These are phyloP conservation scores for Trametes cinnabarina DNA, from an alignment of 768 basidiomycete genomes.

Conservation along the genomic window DNA sequence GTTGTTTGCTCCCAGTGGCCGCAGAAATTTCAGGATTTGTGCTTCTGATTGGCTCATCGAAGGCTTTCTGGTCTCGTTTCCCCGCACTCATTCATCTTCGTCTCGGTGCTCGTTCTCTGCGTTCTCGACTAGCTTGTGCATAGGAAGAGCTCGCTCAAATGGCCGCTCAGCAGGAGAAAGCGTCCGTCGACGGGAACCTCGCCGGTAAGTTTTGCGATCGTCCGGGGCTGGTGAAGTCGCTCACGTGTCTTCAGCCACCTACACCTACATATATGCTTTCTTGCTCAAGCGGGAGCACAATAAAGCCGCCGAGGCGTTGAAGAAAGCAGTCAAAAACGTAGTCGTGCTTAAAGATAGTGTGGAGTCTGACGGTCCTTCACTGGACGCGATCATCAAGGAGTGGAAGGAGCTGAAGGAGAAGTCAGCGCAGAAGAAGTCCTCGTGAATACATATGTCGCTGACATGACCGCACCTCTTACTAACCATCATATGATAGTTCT, in stretches of 20 bases:
- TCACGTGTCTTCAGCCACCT: slow-evolving; percentile 51
- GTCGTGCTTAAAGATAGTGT: slow-evolving; percentile 59
- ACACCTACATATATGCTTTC: slow-evolving; percentile 75
- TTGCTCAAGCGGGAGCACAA: slow-evolving; percentile 60
- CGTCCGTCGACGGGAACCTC: slow-evolving; percentile 13
- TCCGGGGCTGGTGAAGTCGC: not conserved
- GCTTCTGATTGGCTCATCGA: slow-evolving; percentile 8
- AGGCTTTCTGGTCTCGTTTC: not conserved
- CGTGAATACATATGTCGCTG: slow-evolving; percentile 24
- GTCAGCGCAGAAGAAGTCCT: slow-evolving; percentile 6
- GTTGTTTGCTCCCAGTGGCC: slow-evolving; percentile 12
- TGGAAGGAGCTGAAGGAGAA: slow-evolving; percentile 48
- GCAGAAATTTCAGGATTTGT: slow-evolving; percentile 17
- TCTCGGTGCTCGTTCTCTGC: not conserved
- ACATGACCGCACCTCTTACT: not conserved
- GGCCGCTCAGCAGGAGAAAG: slow-evolving; percentile 5
- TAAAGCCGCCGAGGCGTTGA: slow-evolving; percentile 72
- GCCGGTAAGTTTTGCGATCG: slow-evolving; percentile 8
- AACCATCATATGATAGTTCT: not conserved
- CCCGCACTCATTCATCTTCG: not conserved
- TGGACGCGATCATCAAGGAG: slow-evolving; percentile 64
- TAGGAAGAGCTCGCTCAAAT: not conserved
- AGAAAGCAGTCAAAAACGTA: slow-evolving; percentile 65
- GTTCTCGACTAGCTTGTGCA: not conserved
- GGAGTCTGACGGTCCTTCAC: slow-evolving; percentile 44